Conservation (phyloP, 495 filamentous ascomycete genomes). For the Aspergillus carlsbadensis region DNA sequence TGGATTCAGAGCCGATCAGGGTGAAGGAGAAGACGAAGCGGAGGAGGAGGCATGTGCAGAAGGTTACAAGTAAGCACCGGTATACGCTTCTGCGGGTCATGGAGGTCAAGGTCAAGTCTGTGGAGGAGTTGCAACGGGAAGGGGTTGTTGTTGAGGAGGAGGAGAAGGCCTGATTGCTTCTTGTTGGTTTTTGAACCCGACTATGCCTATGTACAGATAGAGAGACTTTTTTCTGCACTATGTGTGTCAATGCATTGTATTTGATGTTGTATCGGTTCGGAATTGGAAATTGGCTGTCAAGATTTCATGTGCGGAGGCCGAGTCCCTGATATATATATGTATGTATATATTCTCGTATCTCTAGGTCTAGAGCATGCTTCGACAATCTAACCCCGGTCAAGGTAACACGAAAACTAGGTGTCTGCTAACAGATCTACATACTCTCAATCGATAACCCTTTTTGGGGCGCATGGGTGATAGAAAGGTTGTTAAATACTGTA, state of each 20-base stretch:
- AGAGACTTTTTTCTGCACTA: neutral
- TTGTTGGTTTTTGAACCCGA: neutral
- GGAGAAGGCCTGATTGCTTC: neutral
- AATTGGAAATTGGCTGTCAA: neutral
- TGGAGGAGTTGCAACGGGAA: conserved; percentile 55
- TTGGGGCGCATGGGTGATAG: too few relatives aligned
- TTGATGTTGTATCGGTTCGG: conserved; percentile 3
- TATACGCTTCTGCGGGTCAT: conserved; percentile 84
- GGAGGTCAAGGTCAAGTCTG: conserved; percentile 68
- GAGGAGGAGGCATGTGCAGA: conserved; percentile 71
- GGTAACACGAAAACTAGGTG: too few relatives aligned
- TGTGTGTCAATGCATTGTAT: conserved; percentile 8
- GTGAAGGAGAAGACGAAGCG: conserved; percentile 91
- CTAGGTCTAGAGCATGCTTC: too few relatives aligned
- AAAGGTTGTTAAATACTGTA: too few relatives aligned
- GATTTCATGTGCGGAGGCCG: too few relatives aligned
- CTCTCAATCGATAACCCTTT: too few relatives aligned
- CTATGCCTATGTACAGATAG: neutral
- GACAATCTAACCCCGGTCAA: too few relatives aligned
- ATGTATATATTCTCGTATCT: neutral
- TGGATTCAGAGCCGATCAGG: conserved; percentile 84
- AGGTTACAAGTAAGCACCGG: conserved; percentile 77
- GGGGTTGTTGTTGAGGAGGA: conserved; percentile 37
- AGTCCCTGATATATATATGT: neutral
- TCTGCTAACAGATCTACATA: too few relatives aligned